Evolutionary conservation across 2,329 filamentous ascomycete genomes (phyloP).

Genomic region (Fusarium globosum): DNA sequence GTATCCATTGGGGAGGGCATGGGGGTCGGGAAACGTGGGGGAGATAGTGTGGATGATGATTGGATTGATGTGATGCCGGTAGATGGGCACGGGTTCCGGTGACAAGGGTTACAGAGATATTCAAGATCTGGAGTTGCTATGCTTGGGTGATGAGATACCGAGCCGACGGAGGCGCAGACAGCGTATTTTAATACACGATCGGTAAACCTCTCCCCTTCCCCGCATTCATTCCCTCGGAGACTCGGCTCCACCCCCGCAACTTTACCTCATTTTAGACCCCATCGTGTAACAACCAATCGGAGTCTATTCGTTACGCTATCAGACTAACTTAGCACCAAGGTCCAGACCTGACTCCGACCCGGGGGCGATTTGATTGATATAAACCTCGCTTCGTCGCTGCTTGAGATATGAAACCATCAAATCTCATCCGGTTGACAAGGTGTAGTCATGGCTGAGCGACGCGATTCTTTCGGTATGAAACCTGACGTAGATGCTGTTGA

Average conservation of each 20-base stretch:
- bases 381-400: neutral
- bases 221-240: constrained; percentile 8
- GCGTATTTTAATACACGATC: neutral
- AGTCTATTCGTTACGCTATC: neutral
- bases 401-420: rapidly evolving
- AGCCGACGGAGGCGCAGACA: constrained; percentile 8
- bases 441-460: constrained; percentile 7
- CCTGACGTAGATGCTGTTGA: constrained; percentile 6
- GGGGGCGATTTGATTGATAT: neutral
- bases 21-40: constrained; percentile 1
- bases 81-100: neutral
- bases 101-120: neutral
- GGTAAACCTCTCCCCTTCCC: neutral
- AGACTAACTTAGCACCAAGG: neutral
- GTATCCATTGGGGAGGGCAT: constrained; percentile 22
- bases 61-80: neutral
- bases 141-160: neutral
- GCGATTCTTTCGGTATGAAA: constrained; percentile 2
- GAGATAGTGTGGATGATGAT: neutral
- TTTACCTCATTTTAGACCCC: neutral
- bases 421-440: neutral
- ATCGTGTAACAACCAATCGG: neutral
- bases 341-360: neutral
- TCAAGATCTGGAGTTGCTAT: neutral
- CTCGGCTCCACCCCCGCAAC: constrained; percentile 24